Conservation (phyloP, 371 early-diverging fungal species). For the Lichtheimia ornata region DNA sequence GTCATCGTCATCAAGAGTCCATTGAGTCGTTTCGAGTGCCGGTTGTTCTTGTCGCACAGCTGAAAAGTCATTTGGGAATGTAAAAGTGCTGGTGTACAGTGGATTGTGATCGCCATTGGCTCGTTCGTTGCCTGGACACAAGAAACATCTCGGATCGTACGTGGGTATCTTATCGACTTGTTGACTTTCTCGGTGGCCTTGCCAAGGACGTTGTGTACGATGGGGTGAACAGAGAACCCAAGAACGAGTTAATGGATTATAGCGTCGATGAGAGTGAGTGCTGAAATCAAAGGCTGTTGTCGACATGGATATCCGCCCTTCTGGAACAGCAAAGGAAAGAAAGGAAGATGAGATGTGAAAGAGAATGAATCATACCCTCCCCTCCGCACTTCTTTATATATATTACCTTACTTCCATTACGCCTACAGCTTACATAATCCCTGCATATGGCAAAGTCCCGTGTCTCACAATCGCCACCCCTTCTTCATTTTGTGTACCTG, state of each 20-base stretch:
- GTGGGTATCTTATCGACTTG: constrained; percentile 47
- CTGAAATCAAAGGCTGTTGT: constrained; percentile 32
- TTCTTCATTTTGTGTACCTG: neutral
- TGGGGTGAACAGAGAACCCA: constrained; percentile 97
- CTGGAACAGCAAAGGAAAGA: neutral
- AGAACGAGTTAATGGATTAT: constrained; percentile 83
- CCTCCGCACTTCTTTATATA: neutral
- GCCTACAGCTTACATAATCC: constrained; percentile 1
- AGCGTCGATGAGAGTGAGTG: constrained; percentile 81
- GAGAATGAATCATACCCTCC: neutral
- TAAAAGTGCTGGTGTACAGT: constrained; percentile 70
- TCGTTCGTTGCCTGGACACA: constrained; percentile 86
- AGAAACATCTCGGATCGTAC: constrained; percentile 83
- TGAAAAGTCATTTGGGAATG: constrained; percentile 91
- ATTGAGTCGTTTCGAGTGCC: neutral
- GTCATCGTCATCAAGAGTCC: neutral
- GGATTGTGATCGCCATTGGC: constrained; percentile 78
- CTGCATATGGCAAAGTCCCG: constrained; percentile 7
- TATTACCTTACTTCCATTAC: neutral
- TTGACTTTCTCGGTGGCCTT: constrained; percentile 70
- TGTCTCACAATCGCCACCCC: neutral
- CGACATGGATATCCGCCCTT: neutral
- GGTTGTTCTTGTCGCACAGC: constrained; percentile 77
- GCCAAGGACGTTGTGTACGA: constrained; percentile 93
- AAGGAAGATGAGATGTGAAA: neutral